These are phyloP conservation scores for Penicillium expansum DNA, from an alignment of 2,329 filamentous ascomycete species.

Conservation along the genomic window DNA sequence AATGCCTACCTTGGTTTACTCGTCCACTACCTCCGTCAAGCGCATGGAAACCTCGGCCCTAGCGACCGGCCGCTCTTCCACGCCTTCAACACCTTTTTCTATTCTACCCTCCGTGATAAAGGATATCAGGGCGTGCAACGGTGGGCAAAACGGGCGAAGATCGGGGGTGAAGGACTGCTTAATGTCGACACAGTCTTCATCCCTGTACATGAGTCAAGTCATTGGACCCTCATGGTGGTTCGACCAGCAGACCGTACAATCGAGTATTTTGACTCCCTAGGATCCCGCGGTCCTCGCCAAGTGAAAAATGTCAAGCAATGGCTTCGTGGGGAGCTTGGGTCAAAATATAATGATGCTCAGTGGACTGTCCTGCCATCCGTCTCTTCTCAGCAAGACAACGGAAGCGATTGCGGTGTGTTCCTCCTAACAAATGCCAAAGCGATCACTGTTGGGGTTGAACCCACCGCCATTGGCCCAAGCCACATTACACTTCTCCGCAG, in stretches of 20 bases:
- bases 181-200: slow-evolving; percentile 49
- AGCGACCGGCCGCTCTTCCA: slow-evolving; percentile 41
- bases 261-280: slow-evolving; percentile 50
- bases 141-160: slow-evolving; percentile 49
- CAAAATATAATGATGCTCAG: slow-evolving; percentile 42
- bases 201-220: slow-evolving; percentile 46
- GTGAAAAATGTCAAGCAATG: slow-evolving; percentile 41
- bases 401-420: slow-evolving; percentile 52
- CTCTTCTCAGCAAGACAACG: slow-evolving; percentile 48
- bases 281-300: slow-evolving; percentile 31
- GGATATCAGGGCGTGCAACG: slow-evolving; percentile 41
- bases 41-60: slow-evolving; percentile 33
- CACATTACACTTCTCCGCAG: slow-evolving; percentile 43
- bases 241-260: slow-evolving; percentile 44
- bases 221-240: slow-evolving; percentile 51
- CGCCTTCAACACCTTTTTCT: slow-evolving; percentile 48
- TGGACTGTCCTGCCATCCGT: slow-evolving; percentile 42
- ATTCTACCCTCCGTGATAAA: slow-evolving; percentile 41
- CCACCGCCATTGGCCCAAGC: slow-evolving; percentile 40
- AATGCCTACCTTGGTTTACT: slow-evolving; percentile 47
- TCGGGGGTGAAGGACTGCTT: slow-evolving; percentile 45
- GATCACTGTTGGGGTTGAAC: slow-evolving; percentile 45
- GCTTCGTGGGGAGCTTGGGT: slow-evolving; percentile 44
- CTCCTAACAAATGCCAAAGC: slow-evolving; percentile 50
- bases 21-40: slow-evolving; percentile 37